Evolutionary conservation across 257 asterid species (phyloP).

Genomic region (Solanum gandarillasii): DNA sequence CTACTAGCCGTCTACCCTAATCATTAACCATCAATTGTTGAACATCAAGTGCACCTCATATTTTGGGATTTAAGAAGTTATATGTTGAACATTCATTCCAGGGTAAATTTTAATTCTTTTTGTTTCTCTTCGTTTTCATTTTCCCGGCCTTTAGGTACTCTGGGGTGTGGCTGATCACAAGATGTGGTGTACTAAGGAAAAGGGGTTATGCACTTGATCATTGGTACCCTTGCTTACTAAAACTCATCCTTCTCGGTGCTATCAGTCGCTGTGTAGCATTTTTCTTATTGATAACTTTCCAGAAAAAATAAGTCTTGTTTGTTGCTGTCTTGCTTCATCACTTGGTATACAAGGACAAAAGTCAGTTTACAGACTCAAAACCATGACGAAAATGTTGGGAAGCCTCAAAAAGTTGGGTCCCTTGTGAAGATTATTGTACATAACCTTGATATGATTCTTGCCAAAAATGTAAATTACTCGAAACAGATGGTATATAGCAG

Average conservation of each 20-base stretch:
- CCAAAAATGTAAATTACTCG: not conserved
- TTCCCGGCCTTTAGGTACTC: constrained; percentile 42
- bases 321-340: not conserved
- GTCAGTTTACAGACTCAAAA: not conserved
- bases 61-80: not conserved
- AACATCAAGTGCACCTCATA: not conserved
- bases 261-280: constrained; percentile 59
- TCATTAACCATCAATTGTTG: not conserved
- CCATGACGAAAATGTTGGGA: not conserved
- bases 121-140: not conserved
- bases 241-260: constrained; percentile 50
- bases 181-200: constrained; percentile 63
- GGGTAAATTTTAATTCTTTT: not conserved
- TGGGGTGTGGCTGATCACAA: constrained; percentile 86
- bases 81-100: not conserved
- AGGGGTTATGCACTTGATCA: constrained; percentile 50
- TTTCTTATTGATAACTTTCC: constrained; percentile 71
- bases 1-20: not conserved
- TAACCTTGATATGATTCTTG: not conserved
- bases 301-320: constrained; percentile 44
- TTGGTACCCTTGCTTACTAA: constrained; percentile 52
- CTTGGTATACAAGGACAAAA: not conserved
- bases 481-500: not conserved
- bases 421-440: not conserved
- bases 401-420: not conserved